These are phyloP conservation scores for Rhodotorula sp. DNA, from an alignment of 1,284 basidiomycete genomes.

Conservation along the genomic window DNA sequence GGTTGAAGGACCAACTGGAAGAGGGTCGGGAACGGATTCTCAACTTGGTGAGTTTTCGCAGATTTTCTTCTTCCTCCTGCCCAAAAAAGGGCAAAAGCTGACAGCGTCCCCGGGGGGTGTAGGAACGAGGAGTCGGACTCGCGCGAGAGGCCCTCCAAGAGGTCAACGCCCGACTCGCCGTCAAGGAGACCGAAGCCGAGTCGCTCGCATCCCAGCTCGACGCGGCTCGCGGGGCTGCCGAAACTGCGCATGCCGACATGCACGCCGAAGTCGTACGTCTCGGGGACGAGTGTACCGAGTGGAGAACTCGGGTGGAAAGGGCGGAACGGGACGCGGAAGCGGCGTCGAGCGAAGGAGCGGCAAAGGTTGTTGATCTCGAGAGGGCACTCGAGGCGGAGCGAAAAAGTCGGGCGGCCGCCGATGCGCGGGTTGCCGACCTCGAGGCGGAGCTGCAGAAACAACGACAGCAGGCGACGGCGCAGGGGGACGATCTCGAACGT, in stretches of 20 bases:
- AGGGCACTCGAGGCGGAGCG: constrained; percentile 7
- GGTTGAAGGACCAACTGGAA: constrained; percentile 21
- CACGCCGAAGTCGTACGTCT: not conserved
- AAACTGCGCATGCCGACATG: not conserved
- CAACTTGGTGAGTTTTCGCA: constrained; percentile 12
- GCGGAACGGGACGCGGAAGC: constrained; percentile 5
- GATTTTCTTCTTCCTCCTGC: too few relatives aligned
- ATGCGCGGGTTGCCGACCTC: constrained; percentile 13
- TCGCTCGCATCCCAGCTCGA: not conserved
- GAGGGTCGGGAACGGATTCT: constrained; percentile 11
- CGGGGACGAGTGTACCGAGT: constrained; percentile 5
- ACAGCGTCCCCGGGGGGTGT: too few relatives aligned
- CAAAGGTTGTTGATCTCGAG: not conserved
- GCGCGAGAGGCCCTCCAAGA: constrained; percentile 26
- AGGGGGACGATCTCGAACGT: constrained; percentile 28
- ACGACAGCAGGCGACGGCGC: not conserved
- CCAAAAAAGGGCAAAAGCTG: too few relatives aligned
- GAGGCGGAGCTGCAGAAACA: constrained; percentile 12
- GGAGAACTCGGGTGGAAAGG: constrained; percentile 1
- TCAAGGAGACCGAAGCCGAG: not conserved
- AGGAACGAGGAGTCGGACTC: constrained; percentile 34
- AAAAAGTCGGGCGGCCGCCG: not conserved
- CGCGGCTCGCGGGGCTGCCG: not conserved
- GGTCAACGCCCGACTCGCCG: constrained; percentile 4
- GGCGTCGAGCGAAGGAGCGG: not conserved